Conservation (phyloP, 2,329 filamentous ascomycete genomes). For the Lachnellula occidentalis region DNA sequence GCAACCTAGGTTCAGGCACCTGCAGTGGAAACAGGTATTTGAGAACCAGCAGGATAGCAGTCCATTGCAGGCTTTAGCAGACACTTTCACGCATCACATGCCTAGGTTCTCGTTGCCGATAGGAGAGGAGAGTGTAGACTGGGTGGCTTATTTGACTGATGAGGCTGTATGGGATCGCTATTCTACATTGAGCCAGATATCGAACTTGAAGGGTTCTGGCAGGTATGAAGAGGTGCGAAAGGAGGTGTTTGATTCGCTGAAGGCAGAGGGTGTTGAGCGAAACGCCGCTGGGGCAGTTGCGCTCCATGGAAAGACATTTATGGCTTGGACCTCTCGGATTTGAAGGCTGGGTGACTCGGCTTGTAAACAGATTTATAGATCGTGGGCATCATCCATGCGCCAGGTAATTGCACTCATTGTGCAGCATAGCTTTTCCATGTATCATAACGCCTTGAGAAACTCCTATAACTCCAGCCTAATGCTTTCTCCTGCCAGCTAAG, state of each 20-base stretch:
- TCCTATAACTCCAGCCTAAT: constrained; percentile 9
- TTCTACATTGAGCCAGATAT: constrained; percentile 63
- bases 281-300: constrained; percentile 59
- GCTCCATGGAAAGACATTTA: constrained; percentile 58
- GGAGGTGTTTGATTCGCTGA: constrained; percentile 49
- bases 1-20: constrained; percentile 59
- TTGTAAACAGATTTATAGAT: background rate
- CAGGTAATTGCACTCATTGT: background rate
- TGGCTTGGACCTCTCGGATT: constrained; percentile 53
- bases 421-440: constrained; percentile 11
- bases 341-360: constrained; percentile 16
- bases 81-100: constrained; percentile 35
- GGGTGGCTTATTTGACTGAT: constrained; percentile 52
- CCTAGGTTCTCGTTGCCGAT: constrained; percentile 56
- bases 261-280: constrained; percentile 46
- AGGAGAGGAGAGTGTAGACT: constrained; percentile 49
- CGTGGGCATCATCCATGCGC: background rate
- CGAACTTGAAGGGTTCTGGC: constrained; percentile 45
- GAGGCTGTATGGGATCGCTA: constrained; percentile 60
- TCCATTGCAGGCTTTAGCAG: constrained; percentile 45
- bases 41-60: constrained; percentile 50
- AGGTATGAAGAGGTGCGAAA: constrained; percentile 43
- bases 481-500: background rate
- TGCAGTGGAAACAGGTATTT: constrained; percentile 60
- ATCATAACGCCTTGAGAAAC: constrained; percentile 6